A percentile compares a stretch with the other conserved stretches of the same genome.
These are phyloP conservation scores for Saccharata proteae DNA, from an alignment of 2,329 filamentous ascomycete genomes.

Conservation along the genomic window DNA sequence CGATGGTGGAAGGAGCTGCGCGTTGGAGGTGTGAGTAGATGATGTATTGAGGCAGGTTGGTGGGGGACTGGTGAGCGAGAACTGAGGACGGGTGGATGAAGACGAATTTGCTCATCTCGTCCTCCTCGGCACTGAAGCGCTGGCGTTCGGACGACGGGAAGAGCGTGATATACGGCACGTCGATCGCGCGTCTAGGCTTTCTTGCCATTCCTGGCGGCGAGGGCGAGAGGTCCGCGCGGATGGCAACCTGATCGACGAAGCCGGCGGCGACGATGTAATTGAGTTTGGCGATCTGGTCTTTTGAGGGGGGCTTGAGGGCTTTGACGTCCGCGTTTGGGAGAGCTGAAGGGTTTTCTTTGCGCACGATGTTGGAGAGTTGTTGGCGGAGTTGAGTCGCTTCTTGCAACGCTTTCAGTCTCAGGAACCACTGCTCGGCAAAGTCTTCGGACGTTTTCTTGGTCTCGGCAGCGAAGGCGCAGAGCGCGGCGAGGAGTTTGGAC, in stretches of 20 bases:
- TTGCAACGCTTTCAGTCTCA: conserved; percentile 74
- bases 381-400: conserved; percentile 73
- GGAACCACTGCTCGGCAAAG: conserved; percentile 75
- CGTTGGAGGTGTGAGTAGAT: conserved; percentile 80
- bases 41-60: conserved; percentile 75
- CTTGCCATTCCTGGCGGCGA: conserved; percentile 44
- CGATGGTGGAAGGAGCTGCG: conserved; percentile 35
- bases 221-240: conserved; percentile 77
- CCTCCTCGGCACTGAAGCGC: conserved; percentile 26
- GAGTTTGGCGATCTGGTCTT: conserved; percentile 59
- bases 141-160: conserved; percentile 47
- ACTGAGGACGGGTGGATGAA: conserved; percentile 81
- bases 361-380: conserved; percentile 73
- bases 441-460: conserved; percentile 37
- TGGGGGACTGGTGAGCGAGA: conserved; percentile 51
- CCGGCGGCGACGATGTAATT: conserved; percentile 88
- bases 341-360: conserved; percentile 51
- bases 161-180: conserved; percentile 83
- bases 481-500: conserved; percentile 77
- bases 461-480: conserved; percentile 67
- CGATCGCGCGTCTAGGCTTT: conserved; percentile 73
- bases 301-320: conserved; percentile 45
- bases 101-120: conserved; percentile 52
- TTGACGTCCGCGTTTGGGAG: conserved; percentile 24
- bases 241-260: conserved; percentile 88